Conservation (phyloP, 75 land plant species). For the Picea glauca region DNA sequence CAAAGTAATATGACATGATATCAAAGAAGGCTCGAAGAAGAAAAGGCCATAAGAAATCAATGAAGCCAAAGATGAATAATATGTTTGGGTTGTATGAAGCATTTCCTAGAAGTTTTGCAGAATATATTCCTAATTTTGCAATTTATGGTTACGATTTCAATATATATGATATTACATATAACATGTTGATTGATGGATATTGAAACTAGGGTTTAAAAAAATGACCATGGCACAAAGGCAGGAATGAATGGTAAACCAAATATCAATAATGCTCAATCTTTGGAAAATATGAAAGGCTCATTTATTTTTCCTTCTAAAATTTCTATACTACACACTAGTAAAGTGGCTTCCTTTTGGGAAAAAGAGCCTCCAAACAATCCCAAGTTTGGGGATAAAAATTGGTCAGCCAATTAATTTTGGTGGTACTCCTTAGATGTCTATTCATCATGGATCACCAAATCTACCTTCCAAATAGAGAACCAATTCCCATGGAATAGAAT, state of each 20-base stretch:
- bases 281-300: conserved; percentile 48
- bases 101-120: no score
- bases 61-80: no score
- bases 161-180: no score
- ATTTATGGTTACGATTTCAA: no score
- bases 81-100: no score
- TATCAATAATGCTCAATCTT: conserved; percentile 28
- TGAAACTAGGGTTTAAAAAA: conserved; percentile 15
- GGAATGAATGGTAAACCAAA: conserved; percentile 13
- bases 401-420: conserved; percentile 21
- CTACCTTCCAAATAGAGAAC: conserved; percentile 2
- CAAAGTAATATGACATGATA: no score
- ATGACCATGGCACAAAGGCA: conserved; percentile 17
- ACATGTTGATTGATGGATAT: no score
- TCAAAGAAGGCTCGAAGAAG: no score
- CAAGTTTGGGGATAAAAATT: conserved; percentile 26
- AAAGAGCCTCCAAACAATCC: conserved; percentile 16
- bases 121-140: no score
- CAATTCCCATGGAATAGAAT: conserved; percentile 30
- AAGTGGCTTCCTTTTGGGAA: conserved; percentile 42
- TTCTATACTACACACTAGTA: conserved; percentile 22
- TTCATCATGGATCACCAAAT: conserved; percentile 1
- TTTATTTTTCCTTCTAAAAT: conserved; percentile 48
- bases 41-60: no score
- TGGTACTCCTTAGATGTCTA: conserved; percentile 18